Conservation (phyloP, 75 land plant species). For the Larix kaempferi region DNA sequence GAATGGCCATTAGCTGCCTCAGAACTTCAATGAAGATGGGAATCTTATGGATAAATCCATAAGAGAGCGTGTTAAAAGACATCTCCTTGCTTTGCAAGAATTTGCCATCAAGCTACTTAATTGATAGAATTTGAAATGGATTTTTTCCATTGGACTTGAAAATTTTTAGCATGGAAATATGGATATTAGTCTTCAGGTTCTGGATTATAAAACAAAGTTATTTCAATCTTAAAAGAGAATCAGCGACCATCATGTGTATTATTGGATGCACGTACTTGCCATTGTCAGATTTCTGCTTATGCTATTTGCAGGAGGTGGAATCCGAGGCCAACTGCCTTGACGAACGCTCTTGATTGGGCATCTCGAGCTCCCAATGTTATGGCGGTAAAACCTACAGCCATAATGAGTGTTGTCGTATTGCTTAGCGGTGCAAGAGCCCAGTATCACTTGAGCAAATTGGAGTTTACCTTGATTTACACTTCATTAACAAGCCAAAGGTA, state of each 20-base stretch:
- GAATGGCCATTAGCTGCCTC: constrained; percentile 45
- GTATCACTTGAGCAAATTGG: constrained; percentile 72
- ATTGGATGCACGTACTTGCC: too few relatives aligned
- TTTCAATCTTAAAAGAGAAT: too few relatives aligned
- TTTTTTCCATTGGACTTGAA: too few relatives aligned
- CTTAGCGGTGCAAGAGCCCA: constrained; percentile 62
- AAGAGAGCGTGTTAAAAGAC: constrained; percentile 28
- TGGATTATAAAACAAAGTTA: too few relatives aligned
- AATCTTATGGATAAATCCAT: constrained; percentile 46
- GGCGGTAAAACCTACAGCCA: constrained; percentile 74
- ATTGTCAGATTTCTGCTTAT: too few relatives aligned
- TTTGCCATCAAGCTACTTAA: constrained; percentile 38
- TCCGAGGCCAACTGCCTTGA: constrained; percentile 43
- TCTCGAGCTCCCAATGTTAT: constrained; percentile 69
- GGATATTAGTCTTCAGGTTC: too few relatives aligned
- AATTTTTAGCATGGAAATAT: too few relatives aligned
- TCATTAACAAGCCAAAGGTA: constrained; percentile 78
- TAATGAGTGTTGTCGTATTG: constrained; percentile 60
- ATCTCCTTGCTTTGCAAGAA: constrained; percentile 43
- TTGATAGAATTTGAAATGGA: background rate
- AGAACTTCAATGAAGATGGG: constrained; percentile 59
- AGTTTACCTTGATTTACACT: constrained; percentile 68
- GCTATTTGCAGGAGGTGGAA: too few relatives aligned
- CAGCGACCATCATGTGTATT: too few relatives aligned
- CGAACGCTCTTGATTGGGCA: constrained; percentile 87